These are phyloP conservation scores for Hanseniaspora occidentalis DNA, from an alignment of 805 yeast species.

Conservation along the genomic window DNA sequence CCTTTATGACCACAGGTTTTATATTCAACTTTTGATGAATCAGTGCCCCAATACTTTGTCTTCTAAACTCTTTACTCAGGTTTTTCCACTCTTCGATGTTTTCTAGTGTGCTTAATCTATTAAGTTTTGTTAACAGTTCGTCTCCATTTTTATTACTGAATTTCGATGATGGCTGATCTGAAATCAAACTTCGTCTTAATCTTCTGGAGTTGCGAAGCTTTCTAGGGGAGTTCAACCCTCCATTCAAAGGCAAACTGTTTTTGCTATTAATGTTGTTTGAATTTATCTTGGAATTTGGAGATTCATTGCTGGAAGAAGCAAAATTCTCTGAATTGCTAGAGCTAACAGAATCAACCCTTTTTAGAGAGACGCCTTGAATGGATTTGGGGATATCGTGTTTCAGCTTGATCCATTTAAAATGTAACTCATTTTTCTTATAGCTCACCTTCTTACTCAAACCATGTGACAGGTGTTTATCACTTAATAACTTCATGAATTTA, in stretches of 20 bases:
- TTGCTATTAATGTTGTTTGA: no score
- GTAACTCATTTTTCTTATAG: not conserved
- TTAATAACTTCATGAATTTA: not conserved
- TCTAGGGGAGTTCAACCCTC: not conserved
- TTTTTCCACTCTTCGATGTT: constrained; percentile 5
- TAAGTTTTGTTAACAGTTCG: not conserved
- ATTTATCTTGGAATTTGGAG: no score
- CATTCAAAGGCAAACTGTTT: no score
- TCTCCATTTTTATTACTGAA: not conserved
- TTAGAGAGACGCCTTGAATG: not conserved
- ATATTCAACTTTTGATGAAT: constrained; percentile 31
- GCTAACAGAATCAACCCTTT: no score
- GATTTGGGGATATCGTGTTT: not conserved
- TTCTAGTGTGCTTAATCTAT: constrained; percentile 4
- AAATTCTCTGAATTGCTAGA: no score
- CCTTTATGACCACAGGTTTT: constrained; percentile 26
- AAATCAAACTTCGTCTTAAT: not conserved
- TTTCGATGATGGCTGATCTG: not conserved
- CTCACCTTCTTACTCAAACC: not conserved
- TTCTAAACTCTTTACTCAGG: constrained; percentile 12
- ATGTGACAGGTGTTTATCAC: not conserved
- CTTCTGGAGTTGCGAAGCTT: constrained; percentile 3
- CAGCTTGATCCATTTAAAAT: not conserved
- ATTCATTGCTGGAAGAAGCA: no score
- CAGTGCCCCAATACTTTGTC: constrained; percentile 26